These are phyloP conservation scores for Kuraishia ogatae DNA, from an alignment of 805 yeast genomes.

Conservation along the genomic window DNA sequence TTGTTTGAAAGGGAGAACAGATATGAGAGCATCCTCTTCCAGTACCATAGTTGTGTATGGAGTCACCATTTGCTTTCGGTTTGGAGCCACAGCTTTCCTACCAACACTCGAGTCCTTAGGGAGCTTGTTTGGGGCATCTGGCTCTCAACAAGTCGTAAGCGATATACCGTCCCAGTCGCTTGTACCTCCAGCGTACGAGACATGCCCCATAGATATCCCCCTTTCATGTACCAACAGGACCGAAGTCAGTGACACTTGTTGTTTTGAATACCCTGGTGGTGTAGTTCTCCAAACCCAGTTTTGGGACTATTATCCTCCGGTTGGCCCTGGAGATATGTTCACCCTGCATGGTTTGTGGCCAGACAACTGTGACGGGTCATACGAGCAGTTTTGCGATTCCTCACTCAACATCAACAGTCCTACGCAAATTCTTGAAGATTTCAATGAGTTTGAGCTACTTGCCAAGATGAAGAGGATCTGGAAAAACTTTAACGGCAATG, in stretches of 20 bases:
- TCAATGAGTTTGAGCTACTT: constrained; percentile 43
- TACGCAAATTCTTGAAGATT: constrained; percentile 32
- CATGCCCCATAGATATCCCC: constrained; percentile 53
- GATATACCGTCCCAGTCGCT: not conserved
- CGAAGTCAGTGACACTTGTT: constrained; percentile 54
- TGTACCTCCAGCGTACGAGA: not conserved
- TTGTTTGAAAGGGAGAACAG: not conserved
- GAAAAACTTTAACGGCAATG: constrained; percentile 67
- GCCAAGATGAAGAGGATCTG: constrained; percentile 51
- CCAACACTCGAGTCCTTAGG: not conserved
- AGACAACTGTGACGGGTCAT: constrained; percentile 78
- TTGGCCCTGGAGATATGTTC: constrained; percentile 63
- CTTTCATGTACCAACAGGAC: constrained; percentile 52
- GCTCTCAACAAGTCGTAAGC: not conserved
- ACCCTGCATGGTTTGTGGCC: constrained; percentile 90
- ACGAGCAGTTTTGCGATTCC: constrained; percentile 68
- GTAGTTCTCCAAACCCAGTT: constrained; percentile 78
- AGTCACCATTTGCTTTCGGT: not conserved
- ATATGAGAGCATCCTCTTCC: not conserved
- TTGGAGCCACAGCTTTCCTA: not conserved
- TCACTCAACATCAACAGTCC: constrained; percentile 46
- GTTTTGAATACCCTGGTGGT: constrained; percentile 86
- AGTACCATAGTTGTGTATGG: not conserved
- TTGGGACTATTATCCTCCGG: constrained; percentile 80
- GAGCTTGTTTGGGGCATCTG: not conserved